Percentiles rank a stretch among this genome's conserved stretches.
These are phyloP conservation scores for Talaromyces albobiverticillius DNA, from an alignment of 2,329 filamentous ascomycete genomes.

Conservation along the genomic window DNA sequence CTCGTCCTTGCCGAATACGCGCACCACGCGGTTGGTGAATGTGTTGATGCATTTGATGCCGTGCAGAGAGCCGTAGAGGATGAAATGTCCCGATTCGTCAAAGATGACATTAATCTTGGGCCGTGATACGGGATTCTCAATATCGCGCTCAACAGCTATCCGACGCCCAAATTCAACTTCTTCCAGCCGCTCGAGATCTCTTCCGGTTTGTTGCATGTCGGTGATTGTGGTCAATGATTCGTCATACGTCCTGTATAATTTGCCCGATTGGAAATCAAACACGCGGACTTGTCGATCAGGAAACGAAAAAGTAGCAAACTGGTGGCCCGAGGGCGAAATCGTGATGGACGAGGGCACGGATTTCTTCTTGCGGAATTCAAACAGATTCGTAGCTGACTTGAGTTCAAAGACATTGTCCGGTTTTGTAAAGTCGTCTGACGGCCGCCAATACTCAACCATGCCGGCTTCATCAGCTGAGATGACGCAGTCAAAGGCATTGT, in stretches of 20 bases:
- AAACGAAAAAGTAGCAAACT: conserved; percentile 85
- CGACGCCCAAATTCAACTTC: conserved; percentile 88
- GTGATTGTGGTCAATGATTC: conserved; percentile 86
- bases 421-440: conserved; percentile 73
- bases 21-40: conserved; percentile 86
- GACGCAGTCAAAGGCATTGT: conserved; percentile 83
- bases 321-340: conserved; percentile 79
- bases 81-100: conserved; percentile 93
- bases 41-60: conserved; percentile 96
- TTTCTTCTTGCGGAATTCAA: conserved; percentile 96
- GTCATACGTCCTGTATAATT: conserved; percentile 89
- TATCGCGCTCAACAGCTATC: conserved; percentile 78
- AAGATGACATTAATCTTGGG: conserved; percentile 84
- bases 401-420: conserved; percentile 87
- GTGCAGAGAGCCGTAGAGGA: conserved; percentile 87
- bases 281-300: conserved; percentile 90
- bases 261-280: conserved; percentile 87
- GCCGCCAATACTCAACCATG: conserved; percentile 96
- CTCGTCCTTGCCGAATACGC: conserved; percentile 87
- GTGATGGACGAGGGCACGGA: conserved; percentile 77
- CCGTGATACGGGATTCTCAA: conserved; percentile 67
- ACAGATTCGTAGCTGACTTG: conserved; percentile 91
- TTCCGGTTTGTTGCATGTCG: conserved; percentile 95
- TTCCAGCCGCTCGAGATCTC: conserved; percentile 75
- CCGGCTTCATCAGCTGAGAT: conserved; percentile 84